Evolutionary conservation across 75 land plant species (phyloP), one percentile per base, ranked within the genome.

Genomic region (Ceratopteris richardii): DNA sequence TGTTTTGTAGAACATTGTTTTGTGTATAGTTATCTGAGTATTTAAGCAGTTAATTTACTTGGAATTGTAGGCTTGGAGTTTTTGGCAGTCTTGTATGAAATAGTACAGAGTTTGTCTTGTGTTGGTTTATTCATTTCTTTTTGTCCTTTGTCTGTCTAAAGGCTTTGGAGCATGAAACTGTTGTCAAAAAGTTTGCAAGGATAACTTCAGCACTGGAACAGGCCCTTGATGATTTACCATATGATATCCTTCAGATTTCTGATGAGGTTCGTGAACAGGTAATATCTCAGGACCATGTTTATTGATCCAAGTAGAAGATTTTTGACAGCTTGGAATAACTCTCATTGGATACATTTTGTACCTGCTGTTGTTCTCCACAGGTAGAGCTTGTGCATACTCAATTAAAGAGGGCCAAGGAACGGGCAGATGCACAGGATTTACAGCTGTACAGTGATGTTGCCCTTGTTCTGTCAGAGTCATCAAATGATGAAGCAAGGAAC

Each of bases 221-320:
- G 39, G 80, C 94, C 54, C 46, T 91, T 41, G 74, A 65, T 70
- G 76, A 25, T n/a, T n/a, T n/a, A n/a, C n/a, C n/a, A n/a, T n/a
- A n/a, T n/a, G n/a, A n/a, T n/a, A n/a, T n/a, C n/a, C 85, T 88
- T 61, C 78, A 81, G 62, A 71, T 88, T 63, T 88, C 97, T 30
- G 97, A 88, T 71, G 97, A 91, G 84, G 94, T 88, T 52, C 80
- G 65, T 46, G 97, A 91, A 66, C 94, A 88, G 93, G 94, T 71
- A 27, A 20, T 3, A 13, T 21, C 28, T 44, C 36, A 40, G 42
- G 42, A 40, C 42, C 9, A 14, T 40, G 9, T 40, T 10, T 14
- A 10, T 48, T 48, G 51, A 5, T 5, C 21, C 6, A 17, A 18
- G 20, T 11, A 5, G 6, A 48, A 21, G 18, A 4, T 48, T 14